These are phyloP conservation scores for Aspergillus jensenii DNA, from an alignment of 2,329 filamentous ascomycete genomes.

Conservation along the genomic window DNA sequence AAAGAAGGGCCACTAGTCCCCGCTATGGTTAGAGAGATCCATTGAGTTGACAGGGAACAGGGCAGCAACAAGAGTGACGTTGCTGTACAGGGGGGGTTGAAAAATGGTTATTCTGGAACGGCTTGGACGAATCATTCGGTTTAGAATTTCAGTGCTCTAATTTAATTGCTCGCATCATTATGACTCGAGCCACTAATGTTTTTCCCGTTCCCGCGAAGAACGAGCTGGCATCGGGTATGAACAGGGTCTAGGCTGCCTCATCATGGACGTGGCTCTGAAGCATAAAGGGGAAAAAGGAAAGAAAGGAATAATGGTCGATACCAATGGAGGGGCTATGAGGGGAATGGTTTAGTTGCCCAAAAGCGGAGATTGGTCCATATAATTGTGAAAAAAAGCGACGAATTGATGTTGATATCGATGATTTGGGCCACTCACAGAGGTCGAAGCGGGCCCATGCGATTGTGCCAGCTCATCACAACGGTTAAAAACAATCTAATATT, in stretches of 20 bases:
- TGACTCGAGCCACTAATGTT: constrained; percentile 9
- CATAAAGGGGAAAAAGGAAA: constrained; percentile 7
- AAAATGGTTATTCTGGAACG: constrained; percentile 25
- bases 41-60: constrained; percentile 21
- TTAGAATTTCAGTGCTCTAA: constrained; percentile 7
- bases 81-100: constrained; percentile 21
- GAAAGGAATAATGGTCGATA: constrained; percentile 8
- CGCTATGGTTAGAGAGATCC: constrained; percentile 20
- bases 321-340: constrained; percentile 10
- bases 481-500: constrained; percentile 15
- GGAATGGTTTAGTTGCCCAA: constrained; percentile 26
- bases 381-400: constrained; percentile 18
- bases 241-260: constrained; percentile 18
- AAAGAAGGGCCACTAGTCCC: constrained; percentile 22
- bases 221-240: constrained; percentile 22
- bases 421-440: constrained; percentile 17
- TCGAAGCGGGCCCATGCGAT: constrained; percentile 23
- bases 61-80: constrained; percentile 14
- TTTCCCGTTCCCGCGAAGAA: constrained; percentile 11
- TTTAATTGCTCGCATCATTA: constrained; percentile 10
- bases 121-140: constrained; percentile 23
- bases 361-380: constrained; percentile 29
- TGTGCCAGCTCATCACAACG: constrained; percentile 34
- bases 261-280: constrained; percentile 15
- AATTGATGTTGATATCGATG: constrained; percentile 23